Percentiles rank a stretch among this genome's conserved stretches.
Conservation (phyloP, 345 rosid species). For the Acer yangbiense region DNA sequence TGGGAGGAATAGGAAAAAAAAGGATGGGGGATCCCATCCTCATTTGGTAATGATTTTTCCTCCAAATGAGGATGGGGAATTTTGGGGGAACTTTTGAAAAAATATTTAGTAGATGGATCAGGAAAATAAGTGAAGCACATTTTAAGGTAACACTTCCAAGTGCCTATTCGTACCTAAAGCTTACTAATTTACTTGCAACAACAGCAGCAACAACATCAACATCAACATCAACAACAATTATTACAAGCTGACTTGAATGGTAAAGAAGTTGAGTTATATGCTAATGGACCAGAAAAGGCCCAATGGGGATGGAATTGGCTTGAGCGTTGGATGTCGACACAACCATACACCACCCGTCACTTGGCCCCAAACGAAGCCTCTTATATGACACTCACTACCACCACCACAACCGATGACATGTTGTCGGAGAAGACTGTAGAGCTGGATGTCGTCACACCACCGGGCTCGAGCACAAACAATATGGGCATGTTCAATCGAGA, state of each 20-base stretch:
- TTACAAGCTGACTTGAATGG: constrained; percentile 30
- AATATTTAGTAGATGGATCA: too few relatives aligned
- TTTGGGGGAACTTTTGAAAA: too few relatives aligned
- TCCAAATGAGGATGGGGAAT: too few relatives aligned
- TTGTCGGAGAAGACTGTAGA: constrained; percentile 81
- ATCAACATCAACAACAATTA: constrained; percentile 39
- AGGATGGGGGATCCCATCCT: too few relatives aligned
- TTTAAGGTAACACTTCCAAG: too few relatives aligned
- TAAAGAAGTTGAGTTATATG: constrained; percentile 38
- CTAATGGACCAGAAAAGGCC: constrained; percentile 45
- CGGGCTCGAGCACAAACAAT: constrained; percentile 26
- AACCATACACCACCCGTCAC: constrained; percentile 53
- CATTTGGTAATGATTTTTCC: too few relatives aligned
- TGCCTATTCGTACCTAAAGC: not conserved
- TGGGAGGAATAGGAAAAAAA: too few relatives aligned
- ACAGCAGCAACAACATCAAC: constrained; percentile 25
- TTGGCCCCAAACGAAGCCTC: constrained; percentile 46
- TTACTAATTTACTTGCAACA: not conserved
- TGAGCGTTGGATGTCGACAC: constrained; percentile 91
- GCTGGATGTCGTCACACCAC: constrained; percentile 57
- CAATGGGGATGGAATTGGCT: constrained; percentile 98
- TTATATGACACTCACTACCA: constrained; percentile 52
- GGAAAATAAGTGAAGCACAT: too few relatives aligned
- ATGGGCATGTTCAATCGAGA: constrained; percentile 32
- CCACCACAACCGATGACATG: constrained; percentile 52